Evolutionary conservation across 2,329 filamentous ascomycete genomes (phyloP).

Genomic region (Lizonia empirigonia): DNA sequence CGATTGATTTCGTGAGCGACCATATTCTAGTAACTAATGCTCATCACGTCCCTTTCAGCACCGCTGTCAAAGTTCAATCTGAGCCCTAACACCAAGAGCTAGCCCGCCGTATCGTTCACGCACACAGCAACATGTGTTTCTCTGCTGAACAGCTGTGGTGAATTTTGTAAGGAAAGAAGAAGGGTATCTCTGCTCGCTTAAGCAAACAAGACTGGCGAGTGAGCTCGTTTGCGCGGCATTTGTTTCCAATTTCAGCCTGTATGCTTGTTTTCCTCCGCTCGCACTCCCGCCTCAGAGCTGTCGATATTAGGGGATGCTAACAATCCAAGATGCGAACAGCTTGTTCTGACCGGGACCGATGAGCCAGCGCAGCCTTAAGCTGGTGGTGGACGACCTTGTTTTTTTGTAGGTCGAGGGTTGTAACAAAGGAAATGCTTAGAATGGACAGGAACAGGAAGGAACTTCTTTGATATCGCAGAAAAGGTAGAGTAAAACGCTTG

Average conservation of each 20-base stretch:
- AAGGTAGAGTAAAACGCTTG: conserved; percentile 43
- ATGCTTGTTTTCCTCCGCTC: conserved; percentile 30
- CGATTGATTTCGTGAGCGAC: conserved; percentile 33
- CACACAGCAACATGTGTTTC: conserved; percentile 24
- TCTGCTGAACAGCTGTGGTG: conserved; percentile 23
- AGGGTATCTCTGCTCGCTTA: conserved; percentile 47
- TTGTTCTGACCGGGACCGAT: conserved; percentile 24
- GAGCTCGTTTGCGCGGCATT: conserved; percentile 40
- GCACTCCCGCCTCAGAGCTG: conserved; percentile 27
- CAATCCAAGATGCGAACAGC: conserved; percentile 31
- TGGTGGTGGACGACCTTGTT: conserved; percentile 27
- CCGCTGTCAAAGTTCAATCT: conserved; percentile 43
- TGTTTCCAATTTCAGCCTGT: conserved; percentile 47
- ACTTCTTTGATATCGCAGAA: conserved; percentile 43
- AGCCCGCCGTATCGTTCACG: conserved; percentile 16
- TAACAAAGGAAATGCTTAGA: conserved; percentile 47
- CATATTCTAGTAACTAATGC: conserved; percentile 44
- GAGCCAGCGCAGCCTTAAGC: conserved; percentile 17
- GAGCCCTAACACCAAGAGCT: conserved; percentile 28
- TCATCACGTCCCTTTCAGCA: conserved; percentile 40
- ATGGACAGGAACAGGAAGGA: conserved; percentile 31
- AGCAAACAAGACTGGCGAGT: conserved; percentile 44
- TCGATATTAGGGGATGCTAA: conserved; percentile 41
- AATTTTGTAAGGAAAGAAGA: conserved; percentile 22
- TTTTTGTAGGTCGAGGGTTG: conserved; percentile 29